Evolutionary conservation across 345 rosid species (phyloP).

Genomic region (Salix brachista): DNA sequence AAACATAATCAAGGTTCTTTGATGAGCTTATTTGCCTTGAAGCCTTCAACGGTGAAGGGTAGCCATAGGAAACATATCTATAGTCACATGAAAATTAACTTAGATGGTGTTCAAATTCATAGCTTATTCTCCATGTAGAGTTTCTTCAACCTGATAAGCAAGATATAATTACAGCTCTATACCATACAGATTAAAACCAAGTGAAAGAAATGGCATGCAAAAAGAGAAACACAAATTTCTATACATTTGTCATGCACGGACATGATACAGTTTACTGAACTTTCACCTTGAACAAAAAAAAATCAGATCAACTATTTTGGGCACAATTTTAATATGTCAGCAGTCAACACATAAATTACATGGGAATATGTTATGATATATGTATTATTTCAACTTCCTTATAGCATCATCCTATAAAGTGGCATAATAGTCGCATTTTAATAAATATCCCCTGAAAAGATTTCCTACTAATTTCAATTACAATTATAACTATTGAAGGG

Average conservation of each 20-base stretch:
- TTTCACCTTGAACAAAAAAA: neutral
- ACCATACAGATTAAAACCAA: neutral
- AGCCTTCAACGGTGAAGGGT: slow-evolving; percentile 40
- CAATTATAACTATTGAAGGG: neutral
- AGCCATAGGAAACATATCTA: slow-evolving; percentile 33
- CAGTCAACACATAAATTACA: neutral
- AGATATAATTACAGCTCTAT: neutral
- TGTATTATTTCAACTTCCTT: neutral
- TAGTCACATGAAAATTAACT: slow-evolving; percentile 7
- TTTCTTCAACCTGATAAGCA: neutral
- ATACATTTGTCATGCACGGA: neutral
- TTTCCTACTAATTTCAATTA: neutral
- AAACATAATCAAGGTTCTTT: slow-evolving; percentile 20
- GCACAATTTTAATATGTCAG: neutral
- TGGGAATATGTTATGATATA: neutral
- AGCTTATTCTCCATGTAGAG: neutral
- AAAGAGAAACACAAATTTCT: neutral
- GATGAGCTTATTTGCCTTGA: slow-evolving; percentile 32
- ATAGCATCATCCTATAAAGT: neutral
- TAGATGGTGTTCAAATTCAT: neutral
- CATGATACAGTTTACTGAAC: neutral
- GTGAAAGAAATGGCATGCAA: neutral
- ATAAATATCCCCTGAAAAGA: neutral
- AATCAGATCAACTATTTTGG: neutral
- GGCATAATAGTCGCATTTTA: neutral